Conservation (phyloP, 225 moss, liverwort and hornwort genomes). For the Marchantia paleacea region DNA sequence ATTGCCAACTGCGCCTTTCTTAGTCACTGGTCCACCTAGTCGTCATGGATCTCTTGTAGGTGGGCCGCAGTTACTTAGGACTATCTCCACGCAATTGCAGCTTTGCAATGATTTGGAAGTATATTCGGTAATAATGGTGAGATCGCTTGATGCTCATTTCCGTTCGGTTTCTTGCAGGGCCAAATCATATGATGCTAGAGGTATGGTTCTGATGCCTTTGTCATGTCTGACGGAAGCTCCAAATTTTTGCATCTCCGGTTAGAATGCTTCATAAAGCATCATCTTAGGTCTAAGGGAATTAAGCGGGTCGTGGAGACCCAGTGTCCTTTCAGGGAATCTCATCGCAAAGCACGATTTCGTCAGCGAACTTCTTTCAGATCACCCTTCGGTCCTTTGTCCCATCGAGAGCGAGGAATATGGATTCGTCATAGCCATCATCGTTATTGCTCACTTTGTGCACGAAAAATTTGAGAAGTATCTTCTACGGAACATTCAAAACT, state of each 20-base stretch:
- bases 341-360: background rate
- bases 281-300: background rate
- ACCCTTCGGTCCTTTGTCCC: background rate
- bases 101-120: background rate
- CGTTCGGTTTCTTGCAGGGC: constrained; percentile 47
- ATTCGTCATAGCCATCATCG: background rate
- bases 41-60: background rate
- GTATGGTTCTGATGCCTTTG: constrained; percentile 32
- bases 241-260: background rate
- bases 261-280: background rate
- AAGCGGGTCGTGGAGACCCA: background rate
- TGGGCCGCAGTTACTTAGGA: background rate
- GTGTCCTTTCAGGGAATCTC: too few species aligned
- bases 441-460: too few species aligned
- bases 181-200: constrained; percentile 94
- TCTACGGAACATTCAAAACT: background rate
- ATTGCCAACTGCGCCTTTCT: background rate
- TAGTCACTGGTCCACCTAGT: background rate
- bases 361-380: background rate
- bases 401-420: too few species aligned
- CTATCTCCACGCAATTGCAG: background rate
- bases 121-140: background rate
- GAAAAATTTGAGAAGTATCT: background rate
- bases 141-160: background rate
- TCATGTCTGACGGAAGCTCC: background rate